Percentiles rank a stretch among this genome's conserved stretches.
phyloP scores from a whole-genome alignment of 2,329 filamentous ascomycete species.

The Venturia nashicola region DNA sequence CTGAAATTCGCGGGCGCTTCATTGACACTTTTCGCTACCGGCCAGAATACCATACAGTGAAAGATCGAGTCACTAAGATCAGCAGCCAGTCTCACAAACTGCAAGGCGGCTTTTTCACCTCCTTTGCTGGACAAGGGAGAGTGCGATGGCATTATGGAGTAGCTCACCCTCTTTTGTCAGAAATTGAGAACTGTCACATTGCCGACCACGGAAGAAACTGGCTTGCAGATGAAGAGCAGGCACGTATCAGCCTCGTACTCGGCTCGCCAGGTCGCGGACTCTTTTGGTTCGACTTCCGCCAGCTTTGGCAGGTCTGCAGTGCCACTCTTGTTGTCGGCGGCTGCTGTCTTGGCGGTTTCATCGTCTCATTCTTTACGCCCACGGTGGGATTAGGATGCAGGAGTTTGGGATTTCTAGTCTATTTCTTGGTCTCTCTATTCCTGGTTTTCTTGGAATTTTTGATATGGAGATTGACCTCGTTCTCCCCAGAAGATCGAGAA shows the following conservation, averaged over 20 bases:
- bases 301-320: slow-evolving; percentile 7
- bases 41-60: not conserved
- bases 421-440: not conserved
- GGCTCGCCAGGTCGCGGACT: slow-evolving; percentile 8
- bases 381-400: slow-evolving; percentile 10
- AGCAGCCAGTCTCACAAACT: not conserved
- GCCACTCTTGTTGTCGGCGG: slow-evolving; percentile 8
- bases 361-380: slow-evolving; percentile 10
- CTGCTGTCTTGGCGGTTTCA: slow-evolving; percentile 1
- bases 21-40: not conserved
- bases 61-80: slow-evolving; percentile 7
- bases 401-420: slow-evolving; percentile 6
- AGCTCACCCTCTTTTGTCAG: slow-evolving; percentile 9
- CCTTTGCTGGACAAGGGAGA: slow-evolving; percentile 10
- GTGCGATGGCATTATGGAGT: slow-evolving; percentile 11
- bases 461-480: slow-evolving; percentile 7
- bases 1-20: not conserved
- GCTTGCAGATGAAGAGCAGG: slow-evolving; percentile 7
- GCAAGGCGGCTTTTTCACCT: slow-evolving; percentile 4
- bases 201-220: slow-evolving; percentile 10
- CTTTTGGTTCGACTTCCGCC: slow-evolving; percentile 10
- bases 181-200: slow-evolving; percentile 10
- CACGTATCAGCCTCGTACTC: slow-evolving; percentile 8
- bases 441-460: slow-evolving; percentile 8
- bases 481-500: slow-evolving; percentile 1